phyloP scores from a whole-genome alignment of 495 filamentous ascomycete species.

The Parachaetomium inaequale region DNA sequence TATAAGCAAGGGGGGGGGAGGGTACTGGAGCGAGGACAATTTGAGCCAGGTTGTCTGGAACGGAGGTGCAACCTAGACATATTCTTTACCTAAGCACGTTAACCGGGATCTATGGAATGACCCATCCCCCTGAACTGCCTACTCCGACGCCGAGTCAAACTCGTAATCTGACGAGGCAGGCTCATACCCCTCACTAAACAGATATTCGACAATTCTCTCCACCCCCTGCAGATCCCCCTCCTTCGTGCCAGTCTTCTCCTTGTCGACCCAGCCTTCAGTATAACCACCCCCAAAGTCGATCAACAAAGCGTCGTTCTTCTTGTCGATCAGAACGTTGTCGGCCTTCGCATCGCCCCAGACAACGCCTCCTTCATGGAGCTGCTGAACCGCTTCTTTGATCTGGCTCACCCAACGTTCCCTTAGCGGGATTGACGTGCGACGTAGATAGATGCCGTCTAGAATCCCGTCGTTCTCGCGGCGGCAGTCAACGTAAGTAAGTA shows the following conservation, averaged over 20 bases:
- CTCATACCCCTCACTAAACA: conserved; percentile 28
- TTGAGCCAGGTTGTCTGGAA: too few species aligned
- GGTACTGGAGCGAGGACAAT: too few species aligned
- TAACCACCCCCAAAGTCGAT: not conserved
- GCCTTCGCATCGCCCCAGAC: conserved; percentile 4
- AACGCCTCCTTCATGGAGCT: conserved; percentile 35
- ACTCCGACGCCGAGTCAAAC: not conserved
- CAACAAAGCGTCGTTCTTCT: not conserved
- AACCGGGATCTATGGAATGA: not conserved
- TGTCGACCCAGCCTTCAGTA: conserved; percentile 1
- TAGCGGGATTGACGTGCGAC: not conserved
- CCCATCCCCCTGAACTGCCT: not conserved
- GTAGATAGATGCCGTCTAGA: not conserved
- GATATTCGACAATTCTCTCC: conserved; percentile 37
- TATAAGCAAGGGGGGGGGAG: too few species aligned
- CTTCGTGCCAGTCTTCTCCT: conserved; percentile 33
- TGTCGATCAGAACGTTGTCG: not conserved
- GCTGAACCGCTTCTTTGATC: conserved; percentile 19
- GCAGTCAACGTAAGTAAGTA: conserved; percentile 8
- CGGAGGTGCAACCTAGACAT: not conserved
- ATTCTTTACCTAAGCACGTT: not conserved
- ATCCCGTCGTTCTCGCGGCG: conserved; percentile 3
- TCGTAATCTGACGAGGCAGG: conserved; percentile 1
- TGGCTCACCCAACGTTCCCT: conserved; percentile 16
- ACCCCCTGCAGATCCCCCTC: conserved; percentile 41